phyloP scores from a whole-genome alignment of 768 basidiomycete species.

The Lactarius akahatsu region DNA sequence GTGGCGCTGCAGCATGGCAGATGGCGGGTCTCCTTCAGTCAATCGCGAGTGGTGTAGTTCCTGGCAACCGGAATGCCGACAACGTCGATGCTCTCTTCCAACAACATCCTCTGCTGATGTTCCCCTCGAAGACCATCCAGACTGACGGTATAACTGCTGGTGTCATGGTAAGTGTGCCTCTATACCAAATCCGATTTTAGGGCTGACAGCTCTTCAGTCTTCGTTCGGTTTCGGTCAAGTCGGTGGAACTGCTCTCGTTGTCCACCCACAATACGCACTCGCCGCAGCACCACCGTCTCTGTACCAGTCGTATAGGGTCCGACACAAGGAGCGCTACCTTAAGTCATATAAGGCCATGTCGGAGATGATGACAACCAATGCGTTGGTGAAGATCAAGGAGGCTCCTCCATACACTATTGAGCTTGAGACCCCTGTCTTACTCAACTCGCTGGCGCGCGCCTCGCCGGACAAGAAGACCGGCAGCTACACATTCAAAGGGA shows the following conservation, averaged over 20 bases:
- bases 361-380: conserved; percentile 93
- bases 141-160: conserved; percentile 91
- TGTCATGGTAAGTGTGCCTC: conserved; percentile 62
- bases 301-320: conserved; percentile 74
- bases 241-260: conserved; percentile 83
- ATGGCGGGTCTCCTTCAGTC: conserved; percentile 89
- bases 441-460: conserved; percentile 92
- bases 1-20: conserved; percentile 98
- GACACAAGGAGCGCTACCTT: conserved; percentile 63
- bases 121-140: conserved; percentile 95
- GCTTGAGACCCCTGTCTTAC: conserved; percentile 79
- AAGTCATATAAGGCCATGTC: conserved; percentile 89
- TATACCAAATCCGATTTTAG: neutral
- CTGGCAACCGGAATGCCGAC: conserved; percentile 95
- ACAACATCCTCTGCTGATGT: conserved; percentile 87
- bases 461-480: conserved; percentile 79
- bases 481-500: conserved; percentile 75
- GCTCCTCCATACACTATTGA: conserved; percentile 85
- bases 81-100: conserved; percentile 94
- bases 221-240: conserved; percentile 99
- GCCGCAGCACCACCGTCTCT: conserved; percentile 75
- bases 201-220: conserved; percentile 49
- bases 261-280: conserved; percentile 90
- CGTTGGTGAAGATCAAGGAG: conserved; percentile 93
- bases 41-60: conserved; percentile 80